phyloP scores from a whole-genome alignment of 306 rosid species.

The Lathyrus oleraceus region DNA sequence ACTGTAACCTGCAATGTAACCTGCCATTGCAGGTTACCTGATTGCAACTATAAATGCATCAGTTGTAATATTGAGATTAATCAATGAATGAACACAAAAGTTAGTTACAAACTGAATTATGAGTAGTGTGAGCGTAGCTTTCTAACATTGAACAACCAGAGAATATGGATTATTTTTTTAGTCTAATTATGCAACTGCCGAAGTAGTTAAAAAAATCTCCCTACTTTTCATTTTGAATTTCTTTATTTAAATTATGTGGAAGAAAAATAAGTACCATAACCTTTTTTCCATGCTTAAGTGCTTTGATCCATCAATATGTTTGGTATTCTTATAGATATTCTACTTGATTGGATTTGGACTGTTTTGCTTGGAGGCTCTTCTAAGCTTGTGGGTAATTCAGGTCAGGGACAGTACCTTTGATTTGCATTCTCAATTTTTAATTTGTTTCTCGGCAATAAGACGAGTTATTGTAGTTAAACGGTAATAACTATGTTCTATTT shows the following conservation, averaged over 20 bases:
- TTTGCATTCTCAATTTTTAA: slow-evolving; percentile 25
- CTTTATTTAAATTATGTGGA: background rate
- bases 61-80: too few relatives aligned
- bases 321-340: slow-evolving; percentile 63
- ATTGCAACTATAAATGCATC: too few relatives aligned
- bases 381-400: slow-evolving; percentile 98
- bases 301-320: slow-evolving; percentile 26
- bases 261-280: background rate
- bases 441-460: slow-evolving; percentile 23
- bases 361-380: slow-evolving; percentile 94
- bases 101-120: too few relatives aligned
- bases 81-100: too few relatives aligned
- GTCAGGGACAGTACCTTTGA: slow-evolving; percentile 43
- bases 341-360: slow-evolving; percentile 87
- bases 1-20: too few relatives aligned
- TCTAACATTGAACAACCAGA: background rate
- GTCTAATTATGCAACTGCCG: slow-evolving; percentile 6
- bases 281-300: slow-evolving; percentile 18
- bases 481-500: background rate
- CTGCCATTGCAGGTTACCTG: too few relatives aligned
- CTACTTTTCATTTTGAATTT: slow-evolving; percentile 8
- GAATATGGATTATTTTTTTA: slow-evolving; percentile 18
- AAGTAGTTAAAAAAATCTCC: background rate
- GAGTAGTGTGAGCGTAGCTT: too few relatives aligned
- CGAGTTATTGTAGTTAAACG: slow-evolving; percentile 8